These are phyloP conservation scores for Limtongia smithiae DNA, from an alignment of 805 yeast genomes.

Conservation along the genomic window DNA sequence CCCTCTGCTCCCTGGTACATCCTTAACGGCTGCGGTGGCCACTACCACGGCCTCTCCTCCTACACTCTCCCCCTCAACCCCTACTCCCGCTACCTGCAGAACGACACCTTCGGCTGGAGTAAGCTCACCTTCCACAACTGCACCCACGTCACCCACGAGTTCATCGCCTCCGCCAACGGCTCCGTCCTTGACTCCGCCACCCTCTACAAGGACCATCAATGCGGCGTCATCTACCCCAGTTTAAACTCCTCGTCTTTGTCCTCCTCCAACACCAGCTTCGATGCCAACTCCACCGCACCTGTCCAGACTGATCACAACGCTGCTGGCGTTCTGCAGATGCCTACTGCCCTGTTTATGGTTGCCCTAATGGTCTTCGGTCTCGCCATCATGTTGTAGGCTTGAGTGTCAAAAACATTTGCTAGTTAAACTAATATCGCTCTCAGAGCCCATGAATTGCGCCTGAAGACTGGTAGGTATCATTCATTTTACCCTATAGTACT, in stretches of 20 bases:
- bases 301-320: not conserved
- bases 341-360: not conserved
- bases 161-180: conserved; percentile 32
- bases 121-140: conserved; percentile 35
- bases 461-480: too few species aligned
- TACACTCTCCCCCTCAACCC: conserved; percentile 10
- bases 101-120: conserved; percentile 34
- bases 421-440: too few species aligned
- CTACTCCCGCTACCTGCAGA: conserved; percentile 16
- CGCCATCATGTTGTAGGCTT: not conserved
- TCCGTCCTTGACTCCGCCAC: conserved; percentile 34
- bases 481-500: too few species aligned
- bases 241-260: not conserved
- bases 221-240: not conserved
- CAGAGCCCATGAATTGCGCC: too few species aligned
- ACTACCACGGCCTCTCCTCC: conserved; percentile 34
- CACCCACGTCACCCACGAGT: conserved; percentile 36
- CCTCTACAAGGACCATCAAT: conserved; percentile 29
- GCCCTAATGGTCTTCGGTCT: not conserved
- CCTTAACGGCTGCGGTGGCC: conserved; percentile 36
- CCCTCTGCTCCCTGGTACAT: conserved; percentile 37
- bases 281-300: too few species aligned
- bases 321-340: not conserved
- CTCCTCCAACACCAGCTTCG: too few species aligned
- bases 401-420: too few species aligned